Base-by-base conservation (phyloP, 2,329 filamentous ascomycete species). In the Neofusicoccum ribis region DNA sequence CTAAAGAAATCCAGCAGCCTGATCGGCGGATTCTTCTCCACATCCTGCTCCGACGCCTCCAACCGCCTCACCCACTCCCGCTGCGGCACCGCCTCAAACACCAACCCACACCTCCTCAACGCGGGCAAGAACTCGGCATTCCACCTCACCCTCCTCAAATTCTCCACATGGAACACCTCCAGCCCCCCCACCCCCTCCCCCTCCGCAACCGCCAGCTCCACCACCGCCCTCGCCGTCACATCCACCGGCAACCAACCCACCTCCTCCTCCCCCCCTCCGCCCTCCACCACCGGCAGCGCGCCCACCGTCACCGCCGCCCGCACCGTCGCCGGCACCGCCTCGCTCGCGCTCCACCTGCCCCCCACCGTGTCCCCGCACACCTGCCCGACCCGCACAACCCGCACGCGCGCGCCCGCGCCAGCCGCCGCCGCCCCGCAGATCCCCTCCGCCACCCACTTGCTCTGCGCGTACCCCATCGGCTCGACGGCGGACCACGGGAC, bases 391-490 rank as follows among this genome's bases (percentile, higher is more conserved):
- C 62, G 51, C n/a, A 64, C 31, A 5, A 64, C 44, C 5, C 62
- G 41, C 5, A 39, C n/a, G 66, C 2, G n/a, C n/a, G n/a, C n/a
- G n/a, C n/a, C n/a, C n/a, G n/a, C n/a, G n/a, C n/a, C n/a, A n/a
- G n/a, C n/a, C n/a, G n/a, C n/a, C n/a, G n/a, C n/a, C n/a, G n/a
- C n/a, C n/a, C n/a, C n/a, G 67, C 83, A 87, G 31, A 88, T 81
- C 5, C 79, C 77, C 74, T 88, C 86, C 1, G 84, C 85, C 1
- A 87, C 83, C 85, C 85, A 87, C 74, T 76, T 75, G 47, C 70
- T 68, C 62, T 64, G 67, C 7, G 43, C 54, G 51, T 68, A 67
- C 15, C 65, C 67, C 34, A 39, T 4, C 8, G n/a, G 44, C 1
- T 76, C 70, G 7, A 41, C 62, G 14, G 15, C 52, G 3, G 27